Percentiles rank a stretch among this genome's conserved stretches.
Conservation (phyloP, 108 stramenopile species). For the Epithemia pelagica region DNA sequence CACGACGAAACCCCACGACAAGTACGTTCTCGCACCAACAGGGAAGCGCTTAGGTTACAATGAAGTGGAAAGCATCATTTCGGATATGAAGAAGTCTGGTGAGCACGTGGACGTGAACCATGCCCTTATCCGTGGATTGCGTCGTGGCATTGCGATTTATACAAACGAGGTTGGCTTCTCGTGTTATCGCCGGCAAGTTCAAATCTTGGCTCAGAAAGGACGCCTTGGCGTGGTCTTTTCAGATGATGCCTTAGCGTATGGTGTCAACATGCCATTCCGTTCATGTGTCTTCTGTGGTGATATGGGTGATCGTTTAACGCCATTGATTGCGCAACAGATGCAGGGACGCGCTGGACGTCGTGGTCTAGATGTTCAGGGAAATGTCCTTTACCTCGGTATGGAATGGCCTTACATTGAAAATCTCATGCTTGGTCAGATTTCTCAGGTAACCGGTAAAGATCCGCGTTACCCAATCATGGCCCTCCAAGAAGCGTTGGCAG, state of each 20-base stretch:
- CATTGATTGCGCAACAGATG: slow-evolving; percentile 98
- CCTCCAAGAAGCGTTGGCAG: slow-evolving; percentile 83
- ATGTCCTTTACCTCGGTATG: slow-evolving; percentile 96
- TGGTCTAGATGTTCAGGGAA: slow-evolving; percentile 99
- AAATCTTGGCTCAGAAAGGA: slow-evolving; percentile 95
- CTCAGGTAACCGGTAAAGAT: slow-evolving; percentile 90
- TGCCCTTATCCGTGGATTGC: slow-evolving; percentile 93
- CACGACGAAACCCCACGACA: slow-evolving; percentile 93
- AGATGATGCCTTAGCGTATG: slow-evolving; percentile 97
- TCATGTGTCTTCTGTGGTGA: slow-evolving; percentile 97
- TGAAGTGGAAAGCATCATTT: slow-evolving; percentile 92
- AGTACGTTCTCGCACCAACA: slow-evolving; percentile 88
- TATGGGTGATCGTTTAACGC: slow-evolving; percentile 86
- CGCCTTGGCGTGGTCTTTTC: slow-evolving; percentile 97
- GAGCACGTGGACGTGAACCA: slow-evolving; percentile 88
- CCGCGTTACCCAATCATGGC: slow-evolving; percentile 93
- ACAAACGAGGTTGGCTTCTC: slow-evolving; percentile 97
- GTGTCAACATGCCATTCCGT: slow-evolving; percentile 99
- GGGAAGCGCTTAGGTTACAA: slow-evolving; percentile 85
- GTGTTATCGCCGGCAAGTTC: slow-evolving; percentile 95
- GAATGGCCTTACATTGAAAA: slow-evolving; percentile 94
- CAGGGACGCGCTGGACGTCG: slow-evolving; percentile 97
- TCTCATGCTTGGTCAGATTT: slow-evolving; percentile 97
- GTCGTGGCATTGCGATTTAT: slow-evolving; percentile 98
- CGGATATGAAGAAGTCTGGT: slow-evolving; percentile 90